Evolutionary conservation across 495 filamentous ascomycete species (phyloP).

Genomic region (Peziza echinospora): DNA sequence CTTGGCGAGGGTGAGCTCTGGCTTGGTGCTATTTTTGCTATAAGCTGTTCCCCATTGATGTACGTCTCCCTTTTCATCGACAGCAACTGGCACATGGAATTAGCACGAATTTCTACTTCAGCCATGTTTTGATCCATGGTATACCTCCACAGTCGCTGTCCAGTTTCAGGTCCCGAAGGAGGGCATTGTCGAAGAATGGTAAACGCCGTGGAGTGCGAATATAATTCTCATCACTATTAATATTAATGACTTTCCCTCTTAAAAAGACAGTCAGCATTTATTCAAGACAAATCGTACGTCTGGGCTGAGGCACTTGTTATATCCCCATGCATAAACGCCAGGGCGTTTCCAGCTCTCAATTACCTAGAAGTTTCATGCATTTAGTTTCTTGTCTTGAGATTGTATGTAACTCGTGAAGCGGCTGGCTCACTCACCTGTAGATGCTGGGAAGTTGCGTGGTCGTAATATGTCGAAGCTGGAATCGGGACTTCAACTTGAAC

Average conservation of each 20-base stretch:
- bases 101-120: neutral
- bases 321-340: slow-evolving; percentile 83
- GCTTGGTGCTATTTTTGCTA: slow-evolving; percentile 33
- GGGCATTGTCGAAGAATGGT: slow-evolving; percentile 59
- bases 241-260: slow-evolving; percentile 59
- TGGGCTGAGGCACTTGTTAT: slow-evolving; percentile 36
- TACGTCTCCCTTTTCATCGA: slow-evolving; percentile 71
- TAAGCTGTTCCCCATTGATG: slow-evolving; percentile 79
- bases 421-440: no score
- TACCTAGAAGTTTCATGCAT: neutral
- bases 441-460: no score
- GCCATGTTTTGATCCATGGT: no score
- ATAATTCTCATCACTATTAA: slow-evolving; percentile 49
- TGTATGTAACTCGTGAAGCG: no score
- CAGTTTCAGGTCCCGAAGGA: slow-evolving; percentile 74
- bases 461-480: no score
- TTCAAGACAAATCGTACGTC: no score
- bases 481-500: no score
- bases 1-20: slow-evolving; percentile 52
- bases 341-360: slow-evolving; percentile 30
- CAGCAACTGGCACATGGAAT: slow-evolving; percentile 32
- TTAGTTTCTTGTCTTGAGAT: no score
- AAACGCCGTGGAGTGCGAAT: slow-evolving; percentile 66
- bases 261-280: neutral
- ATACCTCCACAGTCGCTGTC: slow-evolving; percentile 53